Evolutionary conservation across 179 eudicot genomes (phyloP).

Genomic region (Beta lomatogona): DNA sequence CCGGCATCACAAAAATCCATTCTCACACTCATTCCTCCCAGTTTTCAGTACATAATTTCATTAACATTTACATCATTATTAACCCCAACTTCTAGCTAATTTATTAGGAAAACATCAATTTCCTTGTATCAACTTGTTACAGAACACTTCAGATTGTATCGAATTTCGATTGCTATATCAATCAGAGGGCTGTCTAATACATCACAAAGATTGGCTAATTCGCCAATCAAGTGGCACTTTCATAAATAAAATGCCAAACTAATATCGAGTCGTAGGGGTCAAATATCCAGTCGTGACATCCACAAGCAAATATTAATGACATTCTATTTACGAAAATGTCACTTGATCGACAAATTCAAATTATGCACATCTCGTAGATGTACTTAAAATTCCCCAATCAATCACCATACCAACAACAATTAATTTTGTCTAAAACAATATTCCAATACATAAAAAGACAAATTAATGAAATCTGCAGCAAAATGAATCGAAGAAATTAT

Average conservation of each 20-base stretch:
- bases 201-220: too few relatives aligned
- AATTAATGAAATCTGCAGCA: neutral
- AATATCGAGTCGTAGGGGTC: too few relatives aligned
- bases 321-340: too few relatives aligned
- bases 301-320: too few relatives aligned
- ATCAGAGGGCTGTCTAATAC: too few relatives aligned
- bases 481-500: neutral
- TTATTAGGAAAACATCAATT: neutral
- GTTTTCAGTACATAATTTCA: neutral
- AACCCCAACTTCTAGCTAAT: neutral
- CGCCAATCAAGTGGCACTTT: too few relatives aligned
- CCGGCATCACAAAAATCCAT: neutral
- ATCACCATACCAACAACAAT: neutral
- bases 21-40: too few relatives aligned
- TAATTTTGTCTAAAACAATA: too few relatives aligned
- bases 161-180: neutral
- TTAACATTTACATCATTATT: neutral
- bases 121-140: constrained; percentile 2
- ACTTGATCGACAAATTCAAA: too few relatives aligned
- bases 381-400: neutral
- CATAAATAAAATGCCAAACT: too few relatives aligned
- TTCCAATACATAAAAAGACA: neutral
- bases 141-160: neutral
- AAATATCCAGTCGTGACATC: too few relatives aligned
- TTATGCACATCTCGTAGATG: too few relatives aligned